Evolutionary conservation across 2,329 filamentous ascomycete genomes (phyloP).

Genomic region (Zymoseptoria crescenta): DNA sequence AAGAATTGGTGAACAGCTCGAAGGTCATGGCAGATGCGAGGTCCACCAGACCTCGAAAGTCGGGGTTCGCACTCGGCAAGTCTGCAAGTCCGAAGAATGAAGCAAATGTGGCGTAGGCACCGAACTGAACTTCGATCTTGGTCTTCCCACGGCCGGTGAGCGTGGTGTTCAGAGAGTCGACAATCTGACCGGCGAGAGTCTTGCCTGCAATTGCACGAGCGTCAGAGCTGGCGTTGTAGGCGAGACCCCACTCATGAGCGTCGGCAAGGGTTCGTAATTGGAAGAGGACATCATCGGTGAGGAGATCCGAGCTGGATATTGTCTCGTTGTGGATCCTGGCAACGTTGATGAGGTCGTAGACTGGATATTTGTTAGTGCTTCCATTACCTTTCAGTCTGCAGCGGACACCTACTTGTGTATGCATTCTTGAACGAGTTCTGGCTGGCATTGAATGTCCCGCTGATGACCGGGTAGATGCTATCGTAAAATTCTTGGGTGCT

Average conservation of each 20-base stretch:
- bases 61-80: slow-evolving; percentile 40
- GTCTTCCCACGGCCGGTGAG: slow-evolving; percentile 31
- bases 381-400: background rate
- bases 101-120: slow-evolving; percentile 53
- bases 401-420: slow-evolving; percentile 52
- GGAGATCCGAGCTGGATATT: slow-evolving; percentile 50
- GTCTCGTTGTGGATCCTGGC: slow-evolving; percentile 55
- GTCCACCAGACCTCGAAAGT: slow-evolving; percentile 73
- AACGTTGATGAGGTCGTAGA: slow-evolving; percentile 58
- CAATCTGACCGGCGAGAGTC: slow-evolving; percentile 41
- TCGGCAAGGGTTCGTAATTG: slow-evolving; percentile 69
- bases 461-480: slow-evolving; percentile 45
- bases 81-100: slow-evolving; percentile 55
- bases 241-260: slow-evolving; percentile 71
- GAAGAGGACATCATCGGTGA: slow-evolving; percentile 51
- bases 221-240: slow-evolving; percentile 59
- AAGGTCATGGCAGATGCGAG: slow-evolving; percentile 78
- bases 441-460: slow-evolving; percentile 41
- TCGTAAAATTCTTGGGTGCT: slow-evolving; percentile 49
- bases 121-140: slow-evolving; percentile 50
- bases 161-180: slow-evolving; percentile 39
- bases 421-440: slow-evolving; percentile 53
- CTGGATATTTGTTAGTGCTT: slow-evolving; percentile 16
- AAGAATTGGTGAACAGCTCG: slow-evolving; percentile 56
- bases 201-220: slow-evolving; percentile 41